Conservation (phyloP, 1,139 yeast species). For the Debaryomyces nepalensis region DNA sequence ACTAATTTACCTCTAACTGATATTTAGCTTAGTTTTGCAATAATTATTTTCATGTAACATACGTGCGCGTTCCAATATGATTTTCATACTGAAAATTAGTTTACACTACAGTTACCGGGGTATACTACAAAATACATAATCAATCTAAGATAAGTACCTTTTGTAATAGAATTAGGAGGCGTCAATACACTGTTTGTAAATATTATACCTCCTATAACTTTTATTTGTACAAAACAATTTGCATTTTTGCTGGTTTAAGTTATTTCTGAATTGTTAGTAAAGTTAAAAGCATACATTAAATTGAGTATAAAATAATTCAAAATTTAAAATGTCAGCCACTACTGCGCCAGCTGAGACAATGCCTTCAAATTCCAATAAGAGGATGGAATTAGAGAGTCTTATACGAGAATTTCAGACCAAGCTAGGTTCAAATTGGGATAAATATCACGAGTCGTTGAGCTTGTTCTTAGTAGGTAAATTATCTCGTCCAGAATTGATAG, state of each 20-base stretch:
- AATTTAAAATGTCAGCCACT: constrained; percentile 3
- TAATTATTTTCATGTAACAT: background rate
- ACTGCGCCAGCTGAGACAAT: constrained; percentile 4
- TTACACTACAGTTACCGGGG: constrained; percentile 1
- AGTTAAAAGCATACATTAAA: background rate
- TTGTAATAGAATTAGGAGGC: background rate
- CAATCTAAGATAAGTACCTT: background rate
- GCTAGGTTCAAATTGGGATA: constrained; percentile 83
- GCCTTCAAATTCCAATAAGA: constrained; percentile 31
- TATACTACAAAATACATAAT: background rate
- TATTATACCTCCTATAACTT: constrained; percentile 1
- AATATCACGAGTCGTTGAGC: constrained; percentile 79
- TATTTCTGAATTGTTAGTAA: background rate
- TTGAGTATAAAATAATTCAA: background rate
- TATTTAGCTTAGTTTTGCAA: constrained; percentile 2
- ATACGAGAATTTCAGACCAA: constrained; percentile 74
- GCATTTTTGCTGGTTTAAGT: background rate
- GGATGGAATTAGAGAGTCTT: constrained; percentile 73
- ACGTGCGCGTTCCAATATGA: constrained; percentile 4
- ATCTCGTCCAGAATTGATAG: constrained; percentile 74
- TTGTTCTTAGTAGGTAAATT: constrained; percentile 78
- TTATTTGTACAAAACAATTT: background rate
- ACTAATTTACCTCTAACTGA: background rate
- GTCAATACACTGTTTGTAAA: background rate
- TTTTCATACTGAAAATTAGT: constrained; percentile 6